These are phyloP conservation scores for Austropuccinia psidii DNA, from an alignment of 1,284 basidiomycete genomes.

Conservation along the genomic window DNA sequence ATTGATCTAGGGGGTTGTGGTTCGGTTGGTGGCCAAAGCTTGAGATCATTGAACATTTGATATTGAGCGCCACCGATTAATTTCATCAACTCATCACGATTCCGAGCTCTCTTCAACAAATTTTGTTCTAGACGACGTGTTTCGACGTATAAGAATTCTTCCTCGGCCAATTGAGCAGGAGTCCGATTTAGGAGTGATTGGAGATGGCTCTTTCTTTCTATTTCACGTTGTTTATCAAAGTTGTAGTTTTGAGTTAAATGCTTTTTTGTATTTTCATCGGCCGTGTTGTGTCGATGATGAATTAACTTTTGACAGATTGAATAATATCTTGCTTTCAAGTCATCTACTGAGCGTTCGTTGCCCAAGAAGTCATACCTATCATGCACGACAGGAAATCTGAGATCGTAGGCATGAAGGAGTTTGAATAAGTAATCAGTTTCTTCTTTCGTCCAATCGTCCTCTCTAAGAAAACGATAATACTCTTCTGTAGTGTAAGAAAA, in stretches of 20 bases:
- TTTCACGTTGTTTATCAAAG: conserved; percentile 56
- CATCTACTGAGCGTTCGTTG: conserved; percentile 53
- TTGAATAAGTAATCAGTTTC: conserved; percentile 91
- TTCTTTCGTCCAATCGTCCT: conserved; percentile 81
- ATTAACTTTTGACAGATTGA: conserved; percentile 82
- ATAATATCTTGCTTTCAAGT: conserved; percentile 90
- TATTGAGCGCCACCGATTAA: conserved; percentile 54
- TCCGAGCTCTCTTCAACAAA: conserved; percentile 75
- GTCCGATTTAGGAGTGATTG: conserved; percentile 76
- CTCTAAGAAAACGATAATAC: conserved; percentile 69
- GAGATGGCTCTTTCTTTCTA: conserved; percentile 80
- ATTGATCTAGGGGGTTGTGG: background rate
- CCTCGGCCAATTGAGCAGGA: conserved; percentile 81
- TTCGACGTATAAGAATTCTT: conserved; percentile 91
- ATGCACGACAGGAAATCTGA: conserved; percentile 79
- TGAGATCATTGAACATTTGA: conserved; percentile 28
- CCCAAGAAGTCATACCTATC: conserved; percentile 73
- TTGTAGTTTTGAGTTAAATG: conserved; percentile 26
- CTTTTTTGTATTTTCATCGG: conserved; percentile 13
- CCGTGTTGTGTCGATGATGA: conserved; percentile 59
- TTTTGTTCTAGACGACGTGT: conserved; percentile 88
- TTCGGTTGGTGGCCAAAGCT: conserved; percentile 15
- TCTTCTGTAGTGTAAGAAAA: conserved; percentile 86
- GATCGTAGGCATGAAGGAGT: conserved; percentile 72
- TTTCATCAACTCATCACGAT: conserved; percentile 81